phyloP scores from a whole-genome alignment of 495 filamentous ascomycete genomes.

The Aspergillus taichungensis region DNA sequence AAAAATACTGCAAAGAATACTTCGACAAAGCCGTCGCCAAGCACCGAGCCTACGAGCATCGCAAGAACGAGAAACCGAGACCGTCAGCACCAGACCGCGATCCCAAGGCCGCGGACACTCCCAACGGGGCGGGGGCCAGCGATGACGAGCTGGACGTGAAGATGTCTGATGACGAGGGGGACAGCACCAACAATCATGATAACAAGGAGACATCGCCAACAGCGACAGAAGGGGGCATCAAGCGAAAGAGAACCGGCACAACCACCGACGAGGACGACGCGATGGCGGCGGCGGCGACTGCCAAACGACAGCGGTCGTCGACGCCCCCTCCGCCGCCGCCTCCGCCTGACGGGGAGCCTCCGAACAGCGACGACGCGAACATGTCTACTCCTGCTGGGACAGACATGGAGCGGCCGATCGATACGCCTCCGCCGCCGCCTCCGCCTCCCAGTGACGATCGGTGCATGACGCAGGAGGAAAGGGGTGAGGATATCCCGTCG shows the following conservation, averaged over 20 bases:
- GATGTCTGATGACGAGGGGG: slow-evolving; percentile 50
- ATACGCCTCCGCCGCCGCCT: slow-evolving; percentile 15
- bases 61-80: slow-evolving; percentile 44
- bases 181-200: slow-evolving; percentile 11
- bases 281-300: slow-evolving; percentile 19
- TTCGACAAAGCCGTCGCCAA: slow-evolving; percentile 80
- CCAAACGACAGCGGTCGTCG: slow-evolving; percentile 33
- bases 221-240: slow-evolving; percentile 28
- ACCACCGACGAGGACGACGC: slow-evolving; percentile 20
- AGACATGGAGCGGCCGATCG: neutral
- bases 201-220: neutral
- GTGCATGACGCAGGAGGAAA: slow-evolving; percentile 5
- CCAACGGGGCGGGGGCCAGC: too few relatives aligned
- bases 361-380: slow-evolving; percentile 12
- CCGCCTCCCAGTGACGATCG: slow-evolving; percentile 5
- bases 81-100: slow-evolving; percentile 18
- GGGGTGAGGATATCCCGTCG: slow-evolving; percentile 6
- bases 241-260: slow-evolving; percentile 52
- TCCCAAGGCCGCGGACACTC: slow-evolving; percentile 9
- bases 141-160: slow-evolving; percentile 36
- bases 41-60: slow-evolving; percentile 58
- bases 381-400: too few relatives aligned
- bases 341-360: neutral
- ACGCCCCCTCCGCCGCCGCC: slow-evolving; percentile 25
- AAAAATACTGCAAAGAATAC: slow-evolving; percentile 69